Conservation (phyloP, 495 filamentous ascomycete species). For the Talaromyces trachyspermus region DNA sequence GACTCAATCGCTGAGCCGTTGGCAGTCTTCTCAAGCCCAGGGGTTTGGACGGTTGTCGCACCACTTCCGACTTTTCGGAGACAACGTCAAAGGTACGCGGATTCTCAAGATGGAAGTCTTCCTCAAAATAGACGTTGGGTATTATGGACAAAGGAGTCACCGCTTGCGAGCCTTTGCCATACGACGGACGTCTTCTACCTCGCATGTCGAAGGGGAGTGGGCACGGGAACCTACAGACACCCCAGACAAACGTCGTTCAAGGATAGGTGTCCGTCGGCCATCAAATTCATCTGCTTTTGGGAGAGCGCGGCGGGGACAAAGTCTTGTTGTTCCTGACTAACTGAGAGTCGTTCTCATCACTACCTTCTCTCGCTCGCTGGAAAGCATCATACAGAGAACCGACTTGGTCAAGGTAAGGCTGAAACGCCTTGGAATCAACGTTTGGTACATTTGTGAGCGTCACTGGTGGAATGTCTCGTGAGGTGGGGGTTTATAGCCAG, state of each 20-base stretch:
- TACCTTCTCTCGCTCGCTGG: conserved; percentile 59
- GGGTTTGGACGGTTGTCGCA: conserved; percentile 56
- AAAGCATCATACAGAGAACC: conserved; percentile 77
- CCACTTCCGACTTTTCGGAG: conserved; percentile 89
- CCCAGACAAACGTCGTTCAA: conserved; percentile 31
- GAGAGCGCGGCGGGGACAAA: conserved; percentile 10
- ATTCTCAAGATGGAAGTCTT: conserved; percentile 92
- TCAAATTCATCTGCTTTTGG: conserved; percentile 30
- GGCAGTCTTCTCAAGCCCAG: conserved; percentile 42
- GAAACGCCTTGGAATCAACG: conserved; percentile 72
- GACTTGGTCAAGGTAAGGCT: conserved; percentile 74
- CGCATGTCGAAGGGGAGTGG: conserved; percentile 33
- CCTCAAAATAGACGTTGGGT: conserved; percentile 87
- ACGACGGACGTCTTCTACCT: conserved; percentile 27
- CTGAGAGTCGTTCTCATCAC: conserved; percentile 47
- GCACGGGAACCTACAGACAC: conserved; percentile 33
- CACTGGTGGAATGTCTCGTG: conserved; percentile 91
- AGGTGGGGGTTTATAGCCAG: conserved; percentile 76
- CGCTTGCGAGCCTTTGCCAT: conserved; percentile 44
- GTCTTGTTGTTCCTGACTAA: conserved; percentile 21
- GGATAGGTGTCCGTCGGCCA: conserved; percentile 14
- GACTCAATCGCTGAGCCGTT: conserved; percentile 61
- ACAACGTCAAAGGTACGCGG: conserved; percentile 95
- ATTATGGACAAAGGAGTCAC: conserved; percentile 87
- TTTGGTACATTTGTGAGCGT: conserved; percentile 83